These are phyloP conservation scores for Oryza officinalis DNA, from an alignment of 176 grass and related monocot species.

Conservation along the genomic window DNA sequence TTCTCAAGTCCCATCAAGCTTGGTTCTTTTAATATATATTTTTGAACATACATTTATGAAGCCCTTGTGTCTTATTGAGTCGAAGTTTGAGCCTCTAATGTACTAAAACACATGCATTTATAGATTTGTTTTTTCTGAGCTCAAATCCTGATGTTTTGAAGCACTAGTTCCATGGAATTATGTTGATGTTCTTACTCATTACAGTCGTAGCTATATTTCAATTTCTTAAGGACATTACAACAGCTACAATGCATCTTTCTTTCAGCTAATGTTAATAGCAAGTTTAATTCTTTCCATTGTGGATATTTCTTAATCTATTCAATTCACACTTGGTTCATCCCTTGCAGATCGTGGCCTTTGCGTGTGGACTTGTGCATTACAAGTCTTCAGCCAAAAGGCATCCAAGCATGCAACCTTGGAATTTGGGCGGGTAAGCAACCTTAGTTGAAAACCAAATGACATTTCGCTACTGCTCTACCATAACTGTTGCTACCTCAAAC, in stretches of 20 bases:
- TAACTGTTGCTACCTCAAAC: slow-evolving; percentile 1
- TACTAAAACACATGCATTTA: too few species aligned
- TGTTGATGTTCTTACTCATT: not conserved
- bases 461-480: not conserved
- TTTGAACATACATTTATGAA: not conserved
- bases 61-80: not conserved
- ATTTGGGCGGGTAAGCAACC: slow-evolving; percentile 60
- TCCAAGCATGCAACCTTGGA: slow-evolving; percentile 84
- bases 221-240: not conserved
- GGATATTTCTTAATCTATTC: not conserved
- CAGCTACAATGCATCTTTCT: slow-evolving; percentile 9
- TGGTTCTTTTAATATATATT: not conserved
- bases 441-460: not conserved
- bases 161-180: not conserved
- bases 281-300: not conserved
- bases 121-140: too few species aligned
- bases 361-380: slow-evolving; percentile 91
- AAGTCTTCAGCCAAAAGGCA: slow-evolving; percentile 70
- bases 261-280: not conserved
- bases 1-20: not conserved
- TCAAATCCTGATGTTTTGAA: too few species aligned
- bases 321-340: slow-evolving; percentile 23
- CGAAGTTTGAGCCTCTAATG: too few species aligned
- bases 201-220: not conserved
- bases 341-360: slow-evolving; percentile 69